phyloP scores from a whole-genome alignment of 2,329 filamentous ascomycete genomes.

The Arthroderma sp. region DNA sequence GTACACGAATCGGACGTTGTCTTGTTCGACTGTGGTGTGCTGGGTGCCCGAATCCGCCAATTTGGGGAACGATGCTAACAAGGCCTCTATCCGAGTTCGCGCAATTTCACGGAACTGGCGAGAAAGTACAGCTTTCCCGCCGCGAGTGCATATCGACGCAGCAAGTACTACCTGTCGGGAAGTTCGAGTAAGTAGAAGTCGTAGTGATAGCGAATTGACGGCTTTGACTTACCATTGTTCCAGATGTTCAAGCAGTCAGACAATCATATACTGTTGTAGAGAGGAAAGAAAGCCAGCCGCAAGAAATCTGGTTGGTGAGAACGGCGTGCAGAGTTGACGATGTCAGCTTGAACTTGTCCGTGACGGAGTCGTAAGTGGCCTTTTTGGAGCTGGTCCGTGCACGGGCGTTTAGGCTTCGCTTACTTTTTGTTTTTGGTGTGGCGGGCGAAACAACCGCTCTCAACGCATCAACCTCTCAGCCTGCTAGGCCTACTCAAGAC shows the following conservation, averaged over 20 bases:
- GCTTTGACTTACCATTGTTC: constrained; percentile 1
- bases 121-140: constrained; percentile 95
- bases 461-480: too few relatives aligned
- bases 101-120: constrained; percentile 97
- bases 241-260: too few relatives aligned
- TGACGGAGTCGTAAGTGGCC: too few relatives aligned
- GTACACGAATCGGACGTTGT: constrained; percentile 99
- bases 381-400: too few relatives aligned
- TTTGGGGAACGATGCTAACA: constrained; percentile 95
- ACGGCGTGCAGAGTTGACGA: too few relatives aligned
- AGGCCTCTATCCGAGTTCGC: constrained; percentile 86
- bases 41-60: constrained; percentile 91
- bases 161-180: constrained; percentile 75
- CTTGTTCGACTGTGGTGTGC: constrained; percentile 96
- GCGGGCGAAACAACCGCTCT: too few relatives aligned
- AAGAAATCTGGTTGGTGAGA: not conserved
- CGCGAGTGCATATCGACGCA: constrained; percentile 95
- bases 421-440: too few relatives aligned
- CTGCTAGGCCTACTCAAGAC: too few relatives aligned
- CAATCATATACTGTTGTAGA: not conserved
- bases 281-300: not conserved
- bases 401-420: too few relatives aligned
- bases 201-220: too few relatives aligned
- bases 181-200: too few relatives aligned
- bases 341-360: too few relatives aligned